Evolutionary conservation across 441 rosid genomes (phyloP).

Genomic region (Flueggea neowawraea): DNA sequence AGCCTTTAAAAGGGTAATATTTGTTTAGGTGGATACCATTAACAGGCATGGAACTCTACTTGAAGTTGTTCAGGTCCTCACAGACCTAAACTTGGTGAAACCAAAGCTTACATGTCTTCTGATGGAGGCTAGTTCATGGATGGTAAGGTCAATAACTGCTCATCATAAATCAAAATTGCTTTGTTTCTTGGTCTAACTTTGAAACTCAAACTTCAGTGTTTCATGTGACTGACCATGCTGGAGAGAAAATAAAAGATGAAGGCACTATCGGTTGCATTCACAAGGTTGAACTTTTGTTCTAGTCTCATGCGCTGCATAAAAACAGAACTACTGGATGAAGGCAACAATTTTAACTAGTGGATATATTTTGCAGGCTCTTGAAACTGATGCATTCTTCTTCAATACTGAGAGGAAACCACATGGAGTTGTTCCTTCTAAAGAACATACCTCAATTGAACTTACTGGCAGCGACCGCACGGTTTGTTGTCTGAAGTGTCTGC

Average conservation of each 20-base stretch:
- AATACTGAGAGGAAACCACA: conserved; percentile 28
- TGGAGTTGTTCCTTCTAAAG: conserved; percentile 24
- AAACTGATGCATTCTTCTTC: conserved; percentile 23
- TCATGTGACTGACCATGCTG: conserved; percentile 37
- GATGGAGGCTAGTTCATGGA: conserved; percentile 64
- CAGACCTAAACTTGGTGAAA: conserved; percentile 43
- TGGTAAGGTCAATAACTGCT: conserved; percentile 21
- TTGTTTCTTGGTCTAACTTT: conserved; percentile 1
- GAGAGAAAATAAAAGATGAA: conserved; percentile 33
- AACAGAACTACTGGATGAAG: background rate
- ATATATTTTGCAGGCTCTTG: conserved; percentile 31
- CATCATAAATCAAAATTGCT: too few relatives aligned
- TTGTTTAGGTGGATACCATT: conserved; percentile 39
- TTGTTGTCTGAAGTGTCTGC: conserved; percentile 80
- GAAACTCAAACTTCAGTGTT: conserved; percentile 29
- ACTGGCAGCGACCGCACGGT: conserved; percentile 79
- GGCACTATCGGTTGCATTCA: conserved; percentile 27
- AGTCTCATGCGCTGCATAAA: background rate
- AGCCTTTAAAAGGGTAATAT: background rate
- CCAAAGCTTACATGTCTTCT: conserved; percentile 50
- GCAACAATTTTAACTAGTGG: background rate
- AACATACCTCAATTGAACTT: conserved; percentile 41
- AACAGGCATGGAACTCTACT: conserved; percentile 44
- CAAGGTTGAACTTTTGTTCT: conserved; percentile 20
- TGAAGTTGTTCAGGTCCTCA: conserved; percentile 47